Base-by-base conservation (phyloP, 345 rosid genomes). In the Gossypium thurberi region DNA sequence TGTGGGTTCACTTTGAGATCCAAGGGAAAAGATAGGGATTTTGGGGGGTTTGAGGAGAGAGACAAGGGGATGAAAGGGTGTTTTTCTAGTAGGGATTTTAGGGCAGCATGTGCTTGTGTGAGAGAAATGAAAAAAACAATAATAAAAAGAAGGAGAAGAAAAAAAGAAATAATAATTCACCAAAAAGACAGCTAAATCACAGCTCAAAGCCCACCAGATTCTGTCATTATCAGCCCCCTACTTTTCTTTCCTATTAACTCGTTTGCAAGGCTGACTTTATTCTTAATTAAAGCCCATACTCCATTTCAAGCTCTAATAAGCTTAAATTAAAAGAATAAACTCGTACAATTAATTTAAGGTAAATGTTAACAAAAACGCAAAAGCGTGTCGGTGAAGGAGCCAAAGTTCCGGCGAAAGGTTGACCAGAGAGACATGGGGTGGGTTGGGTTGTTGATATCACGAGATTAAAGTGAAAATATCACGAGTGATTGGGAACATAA, bases 101-200 rank as follows among this genome's bases (percentile, higher is more conserved):
- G 87, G 71, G 84, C 50, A 46, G 79, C 71, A 82, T 55, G 69
- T 15, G 81, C 70, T 81, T 68, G 74, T 12, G 77, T 52, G 77
- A 56, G 66, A 50, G 78, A 33, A 10, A 58, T 67, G 28, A 70
- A 40, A 63, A 1, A 17, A 40, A 10, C 14, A 33, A 33, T 33
- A 33, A 33, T 33, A 33, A 33, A 33, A 33, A 33, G 37, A 0
- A 28, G 33, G 0, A 33, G 40, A 33, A 33, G 7, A 33, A 33
- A 33, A 33, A 5, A 33, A 58, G 64, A 72, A 81, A 76, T 82
- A 80, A 79, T 82, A 76, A 76, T 66, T 53, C 75, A 80, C 68
- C 72, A 62, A 62, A 76, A 65, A 71, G 91, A 88, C 95, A 91
- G 89, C 98, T 89, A 88, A 77, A 88, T 75, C 92, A 93, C 97